Evolutionary conservation across 2,329 filamentous ascomycete genomes (phyloP).

Genomic region (Saccharata proteae): DNA sequence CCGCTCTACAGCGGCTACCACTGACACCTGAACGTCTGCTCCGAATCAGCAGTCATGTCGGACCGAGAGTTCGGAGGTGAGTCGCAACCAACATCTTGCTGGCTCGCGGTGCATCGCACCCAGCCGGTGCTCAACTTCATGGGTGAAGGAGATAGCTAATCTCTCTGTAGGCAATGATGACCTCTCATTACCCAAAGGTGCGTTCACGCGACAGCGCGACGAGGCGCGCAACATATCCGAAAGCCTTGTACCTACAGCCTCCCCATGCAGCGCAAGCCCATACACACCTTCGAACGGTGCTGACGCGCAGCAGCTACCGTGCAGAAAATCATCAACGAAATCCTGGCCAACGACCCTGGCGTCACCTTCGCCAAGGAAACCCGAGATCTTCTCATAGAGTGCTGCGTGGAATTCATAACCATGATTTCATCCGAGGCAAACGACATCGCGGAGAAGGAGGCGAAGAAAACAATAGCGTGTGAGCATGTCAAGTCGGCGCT

Average conservation of each 20-base stretch:
- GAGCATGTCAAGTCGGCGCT: constrained; percentile 95
- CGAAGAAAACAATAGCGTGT: constrained; percentile 97
- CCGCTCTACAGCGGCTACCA: too few relatives aligned
- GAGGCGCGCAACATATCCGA: too few relatives aligned
- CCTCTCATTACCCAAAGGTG: constrained; percentile 29
- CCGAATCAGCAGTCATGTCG: constrained; percentile 22
- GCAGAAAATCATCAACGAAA: constrained; percentile 84
- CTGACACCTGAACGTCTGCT: too few relatives aligned
- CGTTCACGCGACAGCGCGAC: constrained; percentile 5
- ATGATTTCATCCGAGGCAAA: constrained; percentile 97
- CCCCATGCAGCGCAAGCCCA: neutral
- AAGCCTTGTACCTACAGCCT: constrained; percentile 1
- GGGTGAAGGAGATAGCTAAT: neutral
- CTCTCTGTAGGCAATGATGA: constrained; percentile 22
- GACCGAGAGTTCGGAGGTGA: constrained; percentile 30
- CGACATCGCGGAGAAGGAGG: constrained; percentile 96
- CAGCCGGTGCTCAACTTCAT: neutral
- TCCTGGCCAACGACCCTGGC: constrained; percentile 64
- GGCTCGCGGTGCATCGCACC: neutral
- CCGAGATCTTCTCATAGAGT: constrained; percentile 90
- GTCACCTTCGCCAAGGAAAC: constrained; percentile 91
- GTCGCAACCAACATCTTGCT: constrained; percentile 4
- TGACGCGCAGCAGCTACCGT: constrained; percentile 44
- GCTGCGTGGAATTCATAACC: constrained; percentile 98
- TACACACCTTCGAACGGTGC: constrained; percentile 5